Evolutionary conservation across 73 alveolate species (phyloP), one percentile per base, ranked within the genome.

Genomic region (Effrenium voratum): DNA sequence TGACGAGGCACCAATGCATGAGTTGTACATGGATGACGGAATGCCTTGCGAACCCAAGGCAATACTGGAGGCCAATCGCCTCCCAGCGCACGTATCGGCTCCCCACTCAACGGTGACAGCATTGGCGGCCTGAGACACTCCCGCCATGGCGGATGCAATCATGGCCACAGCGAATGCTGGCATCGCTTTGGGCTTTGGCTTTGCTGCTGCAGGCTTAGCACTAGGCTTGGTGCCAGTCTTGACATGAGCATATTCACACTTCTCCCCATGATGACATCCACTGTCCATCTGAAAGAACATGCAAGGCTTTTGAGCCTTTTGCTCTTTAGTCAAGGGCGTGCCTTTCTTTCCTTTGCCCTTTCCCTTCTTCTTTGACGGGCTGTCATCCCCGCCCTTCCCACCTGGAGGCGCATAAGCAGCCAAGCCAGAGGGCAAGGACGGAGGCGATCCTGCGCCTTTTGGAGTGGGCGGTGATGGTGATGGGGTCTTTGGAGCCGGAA

Each of bases 1-100:
- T 22, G 5, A 0, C n/a, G 95, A 87, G 0, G 50, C 34, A 43
- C 49, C 40, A 13, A 41, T 0, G 30, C 0, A 87, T 2, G 32
- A 0, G 10, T 2, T 50, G 32, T 3, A 44, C 0, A 43, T 46
- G 0, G 19, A 6, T 4, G 6, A 46, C 0, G 36, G 34, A 44
- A 38, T 26, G 6, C 95, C 95, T 40, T 87, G 95, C 5, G 5
- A 26, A 2, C 34, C 26, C 52, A 87, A 28, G 0, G 95, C 63
- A 0, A 43, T 41, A 4, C 26, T 15, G 8, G 95, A 87, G n/a
- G 34, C 50, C 46, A 87, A 45, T 16, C n/a, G 84, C 0, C 85
- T 63, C 5, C 95, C 95, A 0, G 95, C 95, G 2, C 84, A 83
- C 32, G 95, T 44, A 44, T 87, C 95, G 10, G 95, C 84, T n/a